Conservation (phyloP, 2,329 filamentous ascomycete genomes). For the Myriosclerotinia scirpicola region DNA sequence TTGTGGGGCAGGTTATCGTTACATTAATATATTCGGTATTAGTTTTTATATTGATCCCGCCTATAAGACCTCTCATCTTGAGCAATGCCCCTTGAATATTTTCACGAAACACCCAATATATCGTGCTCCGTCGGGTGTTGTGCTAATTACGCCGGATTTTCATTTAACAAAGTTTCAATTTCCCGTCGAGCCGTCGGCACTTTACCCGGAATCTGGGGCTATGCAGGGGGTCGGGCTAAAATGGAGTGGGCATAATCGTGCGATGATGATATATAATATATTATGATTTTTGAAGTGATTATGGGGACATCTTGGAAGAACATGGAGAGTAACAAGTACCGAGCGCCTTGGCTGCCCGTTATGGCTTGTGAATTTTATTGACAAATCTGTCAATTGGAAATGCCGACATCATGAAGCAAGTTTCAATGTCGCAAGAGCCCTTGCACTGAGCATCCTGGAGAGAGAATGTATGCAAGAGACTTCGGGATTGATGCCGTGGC, state of each 20-base stretch:
- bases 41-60: conserved; percentile 2
- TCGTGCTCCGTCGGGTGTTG: background rate
- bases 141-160: conserved; percentile 22
- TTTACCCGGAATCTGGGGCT: conserved; percentile 16
- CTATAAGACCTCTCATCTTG: conserved; percentile 3
- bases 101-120: conserved; percentile 10
- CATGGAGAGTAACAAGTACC: background rate
- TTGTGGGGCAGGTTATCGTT: conserved; percentile 1
- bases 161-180: conserved; percentile 20
- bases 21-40: conserved; percentile 22
- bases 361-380: background rate
- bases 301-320: background rate
- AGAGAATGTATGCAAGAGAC: too few species aligned
- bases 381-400: background rate
- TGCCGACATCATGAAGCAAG: background rate
- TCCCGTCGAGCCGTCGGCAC: conserved; percentile 30
- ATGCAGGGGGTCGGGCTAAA: background rate
- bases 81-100: conserved; percentile 6
- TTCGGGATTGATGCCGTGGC: background rate
- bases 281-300: background rate
- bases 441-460: background rate
- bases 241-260: background rate
- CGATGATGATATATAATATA: background rate
- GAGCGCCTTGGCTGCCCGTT: background rate
- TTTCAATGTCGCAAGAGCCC: too few species aligned